phyloP scores from a whole-genome alignment of 352 stramenopile genomes.

The Lagenidium sp. region DNA sequence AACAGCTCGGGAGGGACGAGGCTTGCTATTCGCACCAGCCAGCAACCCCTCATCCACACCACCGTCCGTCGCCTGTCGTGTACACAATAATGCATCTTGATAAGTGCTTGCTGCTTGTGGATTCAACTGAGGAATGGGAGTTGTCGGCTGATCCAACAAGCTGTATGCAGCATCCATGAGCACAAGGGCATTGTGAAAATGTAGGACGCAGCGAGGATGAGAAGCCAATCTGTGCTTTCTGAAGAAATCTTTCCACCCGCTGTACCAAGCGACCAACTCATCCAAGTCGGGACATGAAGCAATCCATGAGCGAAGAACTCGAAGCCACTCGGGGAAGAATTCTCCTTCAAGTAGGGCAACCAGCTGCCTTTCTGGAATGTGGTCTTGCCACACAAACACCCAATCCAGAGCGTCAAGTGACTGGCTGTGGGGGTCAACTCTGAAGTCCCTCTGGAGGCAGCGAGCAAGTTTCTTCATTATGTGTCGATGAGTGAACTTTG shows the following conservation, averaged over 20 bases:
- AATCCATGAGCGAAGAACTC: constrained; percentile 77
- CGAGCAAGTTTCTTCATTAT: constrained; percentile 69
- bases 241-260: constrained; percentile 80
- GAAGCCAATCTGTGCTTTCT: constrained; percentile 41
- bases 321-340: constrained; percentile 89
- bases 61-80: constrained; percentile 24
- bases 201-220: constrained; percentile 52
- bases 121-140: constrained; percentile 41
- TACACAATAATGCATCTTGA: constrained; percentile 66
- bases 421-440: constrained; percentile 67
- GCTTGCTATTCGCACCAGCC: not conserved
- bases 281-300: constrained; percentile 24
- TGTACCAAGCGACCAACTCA: constrained; percentile 80
- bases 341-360: constrained; percentile 84
- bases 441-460: constrained; percentile 74
- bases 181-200: constrained; percentile 70
- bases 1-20: constrained; percentile 32
- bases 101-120: constrained; percentile 45
- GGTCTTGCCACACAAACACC: constrained; percentile 62
- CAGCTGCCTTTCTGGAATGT: constrained; percentile 65
- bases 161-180: constrained; percentile 42
- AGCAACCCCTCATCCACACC: constrained; percentile 1
- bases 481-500: constrained; percentile 76
- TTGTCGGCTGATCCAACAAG: constrained; percentile 6
- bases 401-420: constrained; percentile 55